Percentiles rank a stretch among this genome's conserved stretches.
Conservation (phyloP, 202 grass and related monocot species). For the Miscanthus sacchariflorus region DNA sequence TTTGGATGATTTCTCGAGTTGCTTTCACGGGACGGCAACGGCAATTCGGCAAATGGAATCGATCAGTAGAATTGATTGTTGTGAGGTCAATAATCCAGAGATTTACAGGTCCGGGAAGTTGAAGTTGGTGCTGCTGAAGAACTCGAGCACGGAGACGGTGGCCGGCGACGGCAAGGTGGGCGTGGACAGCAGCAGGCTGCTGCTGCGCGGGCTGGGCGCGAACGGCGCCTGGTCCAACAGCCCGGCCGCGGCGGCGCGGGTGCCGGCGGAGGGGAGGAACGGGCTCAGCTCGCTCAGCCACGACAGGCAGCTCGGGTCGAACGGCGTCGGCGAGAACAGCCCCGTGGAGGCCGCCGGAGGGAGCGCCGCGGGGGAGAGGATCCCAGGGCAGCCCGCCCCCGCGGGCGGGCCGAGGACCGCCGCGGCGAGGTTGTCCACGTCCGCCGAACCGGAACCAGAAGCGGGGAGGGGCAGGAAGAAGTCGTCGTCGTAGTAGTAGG, state of each 20-base stretch:
- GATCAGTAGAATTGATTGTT: background rate
- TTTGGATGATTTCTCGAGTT: background rate
- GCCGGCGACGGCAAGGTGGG: slow-evolving; percentile 86
- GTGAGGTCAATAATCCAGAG: background rate
- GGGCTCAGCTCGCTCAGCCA: slow-evolving; percentile 85
- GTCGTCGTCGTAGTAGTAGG: background rate
- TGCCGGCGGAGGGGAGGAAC: slow-evolving; percentile 48
- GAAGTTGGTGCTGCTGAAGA: slow-evolving; percentile 63
- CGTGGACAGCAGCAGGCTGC: slow-evolving; percentile 52
- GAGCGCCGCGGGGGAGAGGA: slow-evolving; percentile 72
- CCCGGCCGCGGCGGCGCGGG: background rate
- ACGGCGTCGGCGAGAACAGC: slow-evolving; percentile 76
- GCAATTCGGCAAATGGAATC: slow-evolving; percentile 24
- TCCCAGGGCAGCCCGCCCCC: slow-evolving; percentile 47
- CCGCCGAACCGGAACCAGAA: background rate
- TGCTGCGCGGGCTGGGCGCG: slow-evolving; percentile 49
- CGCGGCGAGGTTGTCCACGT: slow-evolving; percentile 5
- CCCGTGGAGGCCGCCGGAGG: slow-evolving; percentile 54
- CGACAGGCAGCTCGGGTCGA: slow-evolving; percentile 61
- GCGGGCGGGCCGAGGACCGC: slow-evolving; percentile 26
- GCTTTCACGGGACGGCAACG: background rate
- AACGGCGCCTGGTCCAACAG: slow-evolving; percentile 6
- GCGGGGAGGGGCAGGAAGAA: slow-evolving; percentile 5
- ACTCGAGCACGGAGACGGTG: slow-evolving; percentile 56
- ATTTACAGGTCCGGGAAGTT: slow-evolving; percentile 56